A percentile compares a stretch with the other conserved stretches of the same genome.
Evolutionary conservation across 2,329 filamentous ascomycete species (phyloP).

Genomic region (Boeremia exigua): DNA sequence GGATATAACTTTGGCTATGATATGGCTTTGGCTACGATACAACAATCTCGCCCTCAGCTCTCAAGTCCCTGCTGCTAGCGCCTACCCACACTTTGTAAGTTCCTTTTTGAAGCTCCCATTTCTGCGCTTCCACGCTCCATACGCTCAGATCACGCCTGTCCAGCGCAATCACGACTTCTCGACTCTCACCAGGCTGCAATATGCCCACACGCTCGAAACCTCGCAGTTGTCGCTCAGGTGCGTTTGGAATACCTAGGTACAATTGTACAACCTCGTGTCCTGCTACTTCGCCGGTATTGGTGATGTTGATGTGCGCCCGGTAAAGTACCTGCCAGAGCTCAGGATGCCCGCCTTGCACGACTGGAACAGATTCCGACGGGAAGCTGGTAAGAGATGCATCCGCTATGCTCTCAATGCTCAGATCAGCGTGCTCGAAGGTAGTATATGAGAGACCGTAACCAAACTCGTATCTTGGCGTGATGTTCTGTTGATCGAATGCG

Average conservation of each 20-base stretch:
- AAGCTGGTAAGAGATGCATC: slow-evolving; percentile 38
- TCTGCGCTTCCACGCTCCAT: slow-evolving; percentile 77
- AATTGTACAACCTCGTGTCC: slow-evolving; percentile 77
- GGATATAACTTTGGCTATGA: too few relatives aligned
- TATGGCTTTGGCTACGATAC: slow-evolving; percentile 7
- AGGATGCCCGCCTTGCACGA: slow-evolving; percentile 45
- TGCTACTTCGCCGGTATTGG: slow-evolving; percentile 68
- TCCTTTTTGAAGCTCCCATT: slow-evolving; percentile 68
- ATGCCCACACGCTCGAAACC: slow-evolving; percentile 75
- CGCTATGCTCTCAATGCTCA: slow-evolving; percentile 61
- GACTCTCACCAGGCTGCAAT: slow-evolving; percentile 70
- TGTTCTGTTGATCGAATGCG: slow-evolving; percentile 69
- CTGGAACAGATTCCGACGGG: slow-evolving; percentile 17
- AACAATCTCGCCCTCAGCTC: slow-evolving; percentile 25
- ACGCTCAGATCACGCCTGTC: slow-evolving; percentile 82
- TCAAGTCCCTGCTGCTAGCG: slow-evolving; percentile 45
- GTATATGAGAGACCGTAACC: slow-evolving; percentile 79
- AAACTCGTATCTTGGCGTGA: slow-evolving; percentile 77
- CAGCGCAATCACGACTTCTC: slow-evolving; percentile 68
- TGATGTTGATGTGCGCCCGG: slow-evolving; percentile 68
- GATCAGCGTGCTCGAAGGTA: slow-evolving; percentile 72
- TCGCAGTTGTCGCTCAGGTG: slow-evolving; percentile 69
- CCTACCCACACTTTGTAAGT: slow-evolving; percentile 42
- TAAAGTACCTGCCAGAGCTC: slow-evolving; percentile 71
- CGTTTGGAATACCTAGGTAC: slow-evolving; percentile 68